Evolutionary conservation across 176 grass and related monocot species (phyloP).

Genomic region (Dendrocalamus sinicus): DNA sequence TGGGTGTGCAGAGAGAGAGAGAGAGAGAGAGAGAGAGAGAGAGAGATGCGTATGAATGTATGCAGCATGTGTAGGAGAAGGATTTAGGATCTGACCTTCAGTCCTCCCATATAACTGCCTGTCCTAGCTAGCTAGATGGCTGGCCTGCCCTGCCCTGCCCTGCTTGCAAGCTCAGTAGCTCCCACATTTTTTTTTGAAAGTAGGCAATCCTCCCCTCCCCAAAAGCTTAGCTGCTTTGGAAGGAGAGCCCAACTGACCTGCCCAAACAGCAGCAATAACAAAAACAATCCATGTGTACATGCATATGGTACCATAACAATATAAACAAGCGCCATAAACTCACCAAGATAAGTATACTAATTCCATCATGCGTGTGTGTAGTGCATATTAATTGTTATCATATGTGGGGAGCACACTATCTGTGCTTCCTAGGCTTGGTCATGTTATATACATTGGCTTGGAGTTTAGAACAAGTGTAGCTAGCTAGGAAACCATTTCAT

Average conservation of each 20-base stretch:
- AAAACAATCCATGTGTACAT: slow-evolving; percentile 57
- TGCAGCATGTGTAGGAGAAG: slow-evolving; percentile 48
- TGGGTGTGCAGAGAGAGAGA: neutral
- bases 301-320: slow-evolving; percentile 17
- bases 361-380: neutral
- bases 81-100: slow-evolving; percentile 66
- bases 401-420: slow-evolving; percentile 50
- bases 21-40: neutral
- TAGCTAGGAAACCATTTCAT: neutral
- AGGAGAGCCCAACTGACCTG: slow-evolving; percentile 63
- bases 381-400: slow-evolving; percentile 57
- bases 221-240: slow-evolving; percentile 50
- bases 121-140: slow-evolving; percentile 3
- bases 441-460: slow-evolving; percentile 10
- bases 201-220: neutral
- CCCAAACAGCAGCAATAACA: slow-evolving; percentile 50
- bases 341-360: neutral
- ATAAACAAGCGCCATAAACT: neutral
- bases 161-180: slow-evolving; percentile 14
- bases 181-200: slow-evolving; percentile 39
- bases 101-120: slow-evolving; percentile 45
- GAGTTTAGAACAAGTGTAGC: slow-evolving; percentile 11
- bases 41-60: slow-evolving; percentile 26
- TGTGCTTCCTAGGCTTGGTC: slow-evolving; percentile 18
- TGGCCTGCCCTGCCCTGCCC: slow-evolving; percentile 2